These are phyloP conservation scores for Pelargonium nanum DNA, from an alignment of 345 rosid species.

Conservation along the genomic window DNA sequence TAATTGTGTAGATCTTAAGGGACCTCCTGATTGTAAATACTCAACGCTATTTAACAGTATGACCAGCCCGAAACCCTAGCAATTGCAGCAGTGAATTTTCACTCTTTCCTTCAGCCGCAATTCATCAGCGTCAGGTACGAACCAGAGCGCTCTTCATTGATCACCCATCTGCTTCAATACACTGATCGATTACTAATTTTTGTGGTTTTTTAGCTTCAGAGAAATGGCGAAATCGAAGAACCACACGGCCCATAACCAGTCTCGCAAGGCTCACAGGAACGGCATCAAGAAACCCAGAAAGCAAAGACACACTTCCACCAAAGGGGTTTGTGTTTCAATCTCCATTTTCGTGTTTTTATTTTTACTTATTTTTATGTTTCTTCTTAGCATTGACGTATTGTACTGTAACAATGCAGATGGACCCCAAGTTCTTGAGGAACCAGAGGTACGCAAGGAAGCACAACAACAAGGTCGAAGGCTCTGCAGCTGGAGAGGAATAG, in stretches of 20 bases:
- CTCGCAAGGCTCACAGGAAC: background rate
- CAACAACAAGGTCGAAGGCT: too few species aligned
- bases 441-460: background rate
- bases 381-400: background rate
- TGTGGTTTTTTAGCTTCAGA: background rate
- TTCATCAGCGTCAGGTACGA: too few species aligned
- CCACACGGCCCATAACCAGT: constrained; percentile 3
- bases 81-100: too few species aligned
- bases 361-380: background rate
- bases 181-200: background rate
- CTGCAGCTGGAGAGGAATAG: too few species aligned
- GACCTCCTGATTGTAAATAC: too few species aligned
- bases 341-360: background rate
- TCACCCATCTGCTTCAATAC: constrained; percentile 48
- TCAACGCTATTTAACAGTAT: too few species aligned
- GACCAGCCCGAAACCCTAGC: too few species aligned
- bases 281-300: constrained; percentile 5
- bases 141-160: constrained; percentile 12
- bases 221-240: constrained; percentile 5
- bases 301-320: constrained; percentile 3
- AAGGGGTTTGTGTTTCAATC: background rate
- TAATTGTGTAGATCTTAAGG: too few species aligned
- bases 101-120: too few species aligned
- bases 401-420: too few species aligned
- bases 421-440: background rate